Evolutionary conservation across 768 basidiomycete genomes (phyloP), one percentile per base, ranked within the genome.

Genomic region (Termitomyces sp.): DNA sequence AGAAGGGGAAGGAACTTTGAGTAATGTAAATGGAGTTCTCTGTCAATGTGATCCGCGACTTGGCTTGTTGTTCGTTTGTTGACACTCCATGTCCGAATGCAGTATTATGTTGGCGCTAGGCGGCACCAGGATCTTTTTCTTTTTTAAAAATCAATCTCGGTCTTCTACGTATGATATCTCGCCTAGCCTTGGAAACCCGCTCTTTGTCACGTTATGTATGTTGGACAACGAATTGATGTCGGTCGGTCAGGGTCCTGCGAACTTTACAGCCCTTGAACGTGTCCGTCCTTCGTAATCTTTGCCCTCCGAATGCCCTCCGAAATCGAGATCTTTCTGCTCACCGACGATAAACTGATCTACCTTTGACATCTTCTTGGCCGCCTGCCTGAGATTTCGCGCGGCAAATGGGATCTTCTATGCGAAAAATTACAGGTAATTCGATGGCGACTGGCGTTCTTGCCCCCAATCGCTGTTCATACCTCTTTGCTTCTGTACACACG

Each of bases 401-500:
- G 54, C 43, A 40, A 45, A 53, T 57, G 18, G 28, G 58, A 61
- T 61, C 62, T 63, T 63, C 62, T 49, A 48, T 30, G 26, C n/a
- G 30, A 52, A 54, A 59, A 46, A 24, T 51, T 54, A 45, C 28
- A 38, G 58, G 60, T 59, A 63, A 65, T 61, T 61, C 54, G 54
- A 59, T 61, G 35, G 43, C 55, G 41, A 52, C 33, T 41, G 28
- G 2, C 32, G 52, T 58, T 54, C 56, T 60, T 44, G 58, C 35
- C 35, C 33, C 41, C 40, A 38, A 58, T 58, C 41, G 38, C 51
- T 45, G 52, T 52, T 51, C 44, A 47, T 43, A 46, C 53, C 48
- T 51, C 33, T 22, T 54, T 35, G 58, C 65, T 65, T 68, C 65
- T 64, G 53, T 66, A 59, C 67, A 54, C 68, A 56, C 68, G 68